phyloP scores from a whole-genome alignment of 2,329 filamentous ascomycete species.

The Mycosphaerella arachidis region DNA sequence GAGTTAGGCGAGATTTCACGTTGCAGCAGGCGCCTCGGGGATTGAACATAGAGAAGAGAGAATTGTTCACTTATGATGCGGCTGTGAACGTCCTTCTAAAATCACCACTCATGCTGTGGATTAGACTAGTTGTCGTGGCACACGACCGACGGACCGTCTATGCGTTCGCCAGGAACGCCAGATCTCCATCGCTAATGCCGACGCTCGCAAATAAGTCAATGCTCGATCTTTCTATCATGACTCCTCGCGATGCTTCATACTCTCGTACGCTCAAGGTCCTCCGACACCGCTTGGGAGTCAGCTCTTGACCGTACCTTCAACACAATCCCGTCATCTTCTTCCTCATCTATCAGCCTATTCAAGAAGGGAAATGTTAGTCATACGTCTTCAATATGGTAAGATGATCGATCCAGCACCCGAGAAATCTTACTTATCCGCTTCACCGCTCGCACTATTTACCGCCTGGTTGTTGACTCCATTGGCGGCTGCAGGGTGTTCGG shows the following conservation, averaged over 20 bases:
- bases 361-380: slow-evolving; percentile 18
- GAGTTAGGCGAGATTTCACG: background rate
- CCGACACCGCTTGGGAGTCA: slow-evolving; percentile 1
- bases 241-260: background rate
- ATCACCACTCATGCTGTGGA: background rate
- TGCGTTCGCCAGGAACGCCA: background rate
- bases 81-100: background rate
- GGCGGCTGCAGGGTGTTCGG: slow-evolving; percentile 14
- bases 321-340: slow-evolving; percentile 21
- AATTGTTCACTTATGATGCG: background rate
- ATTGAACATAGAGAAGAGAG: background rate
- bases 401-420: slow-evolving; percentile 3
- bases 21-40: background rate
- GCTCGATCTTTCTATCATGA: background rate
- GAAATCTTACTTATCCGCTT: slow-evolving; percentile 21
- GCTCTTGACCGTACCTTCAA: slow-evolving; percentile 14
- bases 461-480: slow-evolving; percentile 16
- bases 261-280: background rate
- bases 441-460: slow-evolving; percentile 12
- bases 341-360: slow-evolving; percentile 18
- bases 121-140: background rate
- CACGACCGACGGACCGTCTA: background rate
- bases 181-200: background rate
- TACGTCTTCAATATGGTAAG: slow-evolving; percentile 4
- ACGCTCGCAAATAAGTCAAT: background rate